Percentiles rank a stretch among this genome's conserved stretches.
Conservation (phyloP, 179 eudicot species). For the Camellia oleifera region DNA sequence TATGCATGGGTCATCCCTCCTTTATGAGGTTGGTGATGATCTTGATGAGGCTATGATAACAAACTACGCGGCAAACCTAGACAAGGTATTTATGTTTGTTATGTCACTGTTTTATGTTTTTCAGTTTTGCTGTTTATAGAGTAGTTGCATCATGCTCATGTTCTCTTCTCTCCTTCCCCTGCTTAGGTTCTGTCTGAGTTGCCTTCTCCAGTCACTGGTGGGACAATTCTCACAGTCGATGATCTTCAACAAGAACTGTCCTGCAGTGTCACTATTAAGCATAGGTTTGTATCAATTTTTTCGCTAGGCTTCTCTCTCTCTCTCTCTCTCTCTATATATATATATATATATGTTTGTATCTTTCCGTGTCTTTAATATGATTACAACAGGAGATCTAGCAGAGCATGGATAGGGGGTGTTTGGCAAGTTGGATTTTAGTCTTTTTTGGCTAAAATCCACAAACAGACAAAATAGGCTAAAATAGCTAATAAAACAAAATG, state of each 20-base stretch:
- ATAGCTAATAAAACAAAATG: too few species aligned
- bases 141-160: not conserved
- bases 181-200: conserved; percentile 78
- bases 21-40: conserved; percentile 96
- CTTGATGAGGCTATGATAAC: conserved; percentile 75
- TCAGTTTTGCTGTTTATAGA: not conserved
- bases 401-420: too few species aligned
- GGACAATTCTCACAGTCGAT: conserved; percentile 75
- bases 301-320: not conserved
- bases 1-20: conserved; percentile 72
- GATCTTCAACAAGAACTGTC: conserved; percentile 86
- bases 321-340: too few species aligned
- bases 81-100: conserved; percentile 55
- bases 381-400: too few species aligned
- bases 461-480: too few species aligned
- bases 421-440: too few species aligned
- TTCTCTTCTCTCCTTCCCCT: conserved; percentile 11
- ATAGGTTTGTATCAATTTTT: conserved; percentile 52
- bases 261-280: conserved; percentile 87
- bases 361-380: not conserved
- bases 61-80: conserved; percentile 89
- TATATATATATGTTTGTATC: not conserved
- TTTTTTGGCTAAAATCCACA: too few species aligned
- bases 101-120: conserved; percentile 11
- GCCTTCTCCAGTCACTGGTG: conserved; percentile 80